Conservation (phyloP, 208 protist genomes). For the Angomonas deanei region DNA sequence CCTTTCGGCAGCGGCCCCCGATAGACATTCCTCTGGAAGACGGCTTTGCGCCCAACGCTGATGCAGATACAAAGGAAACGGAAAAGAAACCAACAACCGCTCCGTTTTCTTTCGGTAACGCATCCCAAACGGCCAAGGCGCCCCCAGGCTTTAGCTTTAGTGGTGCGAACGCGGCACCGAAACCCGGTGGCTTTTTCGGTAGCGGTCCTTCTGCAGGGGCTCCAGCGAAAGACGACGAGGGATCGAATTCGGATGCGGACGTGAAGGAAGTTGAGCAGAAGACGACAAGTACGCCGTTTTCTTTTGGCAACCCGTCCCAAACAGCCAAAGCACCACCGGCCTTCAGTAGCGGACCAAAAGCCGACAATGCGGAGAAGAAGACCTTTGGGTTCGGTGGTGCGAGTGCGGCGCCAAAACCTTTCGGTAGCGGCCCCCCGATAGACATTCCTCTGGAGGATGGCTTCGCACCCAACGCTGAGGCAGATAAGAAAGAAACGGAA, state of each 20-base stretch:
- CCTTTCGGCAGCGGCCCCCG: conserved; percentile 16
- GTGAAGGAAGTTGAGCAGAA: not conserved
- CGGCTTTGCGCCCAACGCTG: conserved; percentile 48
- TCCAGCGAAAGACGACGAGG: conserved; percentile 7
- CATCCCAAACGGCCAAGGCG: too few relatives aligned
- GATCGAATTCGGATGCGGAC: conserved; percentile 19
- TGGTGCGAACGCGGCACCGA: not conserved
- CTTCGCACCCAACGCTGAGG: conserved; percentile 36
- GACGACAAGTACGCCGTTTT: not conserved
- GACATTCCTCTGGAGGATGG: conserved; percentile 58
- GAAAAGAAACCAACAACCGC: not conserved
- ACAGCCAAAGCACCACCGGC: too few relatives aligned
- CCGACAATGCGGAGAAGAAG: too few relatives aligned
- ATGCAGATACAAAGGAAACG: conserved; percentile 26
- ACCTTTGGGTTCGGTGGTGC: not conserved
- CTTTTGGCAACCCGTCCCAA: not conserved
- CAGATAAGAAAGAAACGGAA: conserved; percentile 18
- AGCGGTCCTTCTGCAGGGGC: not conserved
- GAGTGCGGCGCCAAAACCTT: conserved; percentile 22
- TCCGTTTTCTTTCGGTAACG: not conserved
- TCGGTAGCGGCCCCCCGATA: conserved; percentile 45
- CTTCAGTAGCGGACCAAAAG: too few relatives aligned
- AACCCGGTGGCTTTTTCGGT: not conserved
- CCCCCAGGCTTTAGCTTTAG: too few relatives aligned
- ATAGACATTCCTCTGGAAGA: conserved; percentile 29